phyloP scores from a whole-genome alignment of 371 early-diverging fungal genomes.

The Rhizopus sp. region DNA sequence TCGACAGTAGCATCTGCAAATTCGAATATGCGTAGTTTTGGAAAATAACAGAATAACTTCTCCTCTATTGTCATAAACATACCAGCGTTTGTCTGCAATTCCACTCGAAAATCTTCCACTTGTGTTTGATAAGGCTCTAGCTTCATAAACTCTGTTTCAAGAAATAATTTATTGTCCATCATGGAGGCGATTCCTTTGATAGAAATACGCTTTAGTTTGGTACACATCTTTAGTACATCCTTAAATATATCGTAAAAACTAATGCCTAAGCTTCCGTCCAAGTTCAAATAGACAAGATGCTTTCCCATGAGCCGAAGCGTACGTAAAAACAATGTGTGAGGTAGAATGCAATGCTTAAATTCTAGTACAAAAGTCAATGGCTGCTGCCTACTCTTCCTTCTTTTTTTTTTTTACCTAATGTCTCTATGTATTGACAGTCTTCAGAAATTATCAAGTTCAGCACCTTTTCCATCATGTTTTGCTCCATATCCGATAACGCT shows the following conservation, averaged over 20 bases:
- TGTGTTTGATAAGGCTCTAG: not conserved
- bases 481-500: constrained; percentile 13
- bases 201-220: not conserved
- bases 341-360: constrained; percentile 22
- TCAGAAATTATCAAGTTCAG: constrained; percentile 26
- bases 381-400: not conserved
- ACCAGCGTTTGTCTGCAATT: not conserved
- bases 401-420: constrained; percentile 24
- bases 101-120: not conserved
- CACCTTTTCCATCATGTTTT: constrained; percentile 16
- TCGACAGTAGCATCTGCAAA: not conserved
- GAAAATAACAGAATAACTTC: not conserved
- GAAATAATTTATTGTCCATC: not conserved
- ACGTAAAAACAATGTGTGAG: constrained; percentile 8
- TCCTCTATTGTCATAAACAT: not conserved
- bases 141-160: not conserved
- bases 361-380: constrained; percentile 11
- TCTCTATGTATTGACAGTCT: constrained; percentile 36
- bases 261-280: constrained; percentile 14
- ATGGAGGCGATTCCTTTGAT: not conserved
- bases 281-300: constrained; percentile 19
- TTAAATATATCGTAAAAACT: not conserved
- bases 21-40: not conserved
- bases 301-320: constrained; percentile 30
- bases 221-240: not conserved